These are phyloP conservation scores for Metarhizium guizhouense DNA, from an alignment of 2,329 filamentous ascomycete species.

Conservation along the genomic window DNA sequence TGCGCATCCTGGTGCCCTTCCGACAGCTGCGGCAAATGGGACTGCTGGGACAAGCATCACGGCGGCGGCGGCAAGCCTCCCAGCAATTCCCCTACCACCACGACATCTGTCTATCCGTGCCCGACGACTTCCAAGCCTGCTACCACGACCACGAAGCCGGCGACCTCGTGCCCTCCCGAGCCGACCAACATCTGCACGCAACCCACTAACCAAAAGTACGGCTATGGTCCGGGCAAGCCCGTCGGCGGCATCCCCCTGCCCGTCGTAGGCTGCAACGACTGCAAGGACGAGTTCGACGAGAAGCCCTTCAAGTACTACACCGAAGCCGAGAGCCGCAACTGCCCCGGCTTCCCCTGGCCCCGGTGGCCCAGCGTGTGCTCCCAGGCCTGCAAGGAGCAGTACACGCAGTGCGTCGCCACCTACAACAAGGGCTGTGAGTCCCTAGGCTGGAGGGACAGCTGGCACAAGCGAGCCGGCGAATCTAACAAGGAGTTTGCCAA, in stretches of 20 bases:
- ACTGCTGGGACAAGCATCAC: constrained; percentile 32
- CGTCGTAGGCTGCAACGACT: constrained; percentile 46
- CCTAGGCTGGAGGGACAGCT: constrained; percentile 17
- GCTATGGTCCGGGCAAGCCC: constrained; percentile 57
- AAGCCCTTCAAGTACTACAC: constrained; percentile 46
- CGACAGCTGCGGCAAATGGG: constrained; percentile 30
- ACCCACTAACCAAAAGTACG: constrained; percentile 46
- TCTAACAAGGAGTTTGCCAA: constrained; percentile 14
- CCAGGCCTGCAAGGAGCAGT: constrained; percentile 46
- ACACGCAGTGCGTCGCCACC: constrained; percentile 34
- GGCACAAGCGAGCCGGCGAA: constrained; percentile 16
- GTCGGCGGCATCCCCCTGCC: constrained; percentile 44
- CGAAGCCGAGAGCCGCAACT: constrained; percentile 30
- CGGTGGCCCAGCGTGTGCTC: constrained; percentile 32
- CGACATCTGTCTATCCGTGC: constrained; percentile 26
- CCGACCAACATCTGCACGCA: constrained; percentile 45
- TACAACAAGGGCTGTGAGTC: constrained; percentile 41
- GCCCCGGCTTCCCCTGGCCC: constrained; percentile 32
- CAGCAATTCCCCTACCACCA: constrained; percentile 16
- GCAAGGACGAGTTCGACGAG: constrained; percentile 28
- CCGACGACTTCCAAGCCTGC: constrained; percentile 18
- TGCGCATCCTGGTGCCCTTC: constrained; percentile 29
- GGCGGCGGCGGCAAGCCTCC: constrained; percentile 26
- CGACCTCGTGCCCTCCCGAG: constrained; percentile 31
- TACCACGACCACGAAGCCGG: constrained; percentile 20